Evolutionary conservation across 2,329 filamentous ascomycete species (phyloP).

Genomic region (Colletotrichum sp.): DNA sequence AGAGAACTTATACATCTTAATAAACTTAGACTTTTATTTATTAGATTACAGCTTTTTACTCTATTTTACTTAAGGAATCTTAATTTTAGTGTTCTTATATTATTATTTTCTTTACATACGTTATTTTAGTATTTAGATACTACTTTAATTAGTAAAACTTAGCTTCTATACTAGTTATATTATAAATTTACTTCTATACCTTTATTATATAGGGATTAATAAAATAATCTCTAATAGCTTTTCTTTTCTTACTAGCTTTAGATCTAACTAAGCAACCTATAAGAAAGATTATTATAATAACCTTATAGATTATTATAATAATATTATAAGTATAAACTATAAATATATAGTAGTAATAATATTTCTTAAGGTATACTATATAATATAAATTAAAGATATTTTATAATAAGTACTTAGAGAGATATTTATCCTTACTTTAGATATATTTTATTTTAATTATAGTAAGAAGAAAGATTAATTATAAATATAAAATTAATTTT

Average conservation of each 20-base stretch:
- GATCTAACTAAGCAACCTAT: not conserved
- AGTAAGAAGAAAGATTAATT: not conserved
- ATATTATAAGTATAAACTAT: not conserved
- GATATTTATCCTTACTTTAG: not conserved
- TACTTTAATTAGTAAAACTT: not conserved
- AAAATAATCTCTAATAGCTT: not conserved
- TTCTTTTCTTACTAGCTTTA: not conserved
- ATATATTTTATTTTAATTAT: not conserved
- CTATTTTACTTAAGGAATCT: not conserved
- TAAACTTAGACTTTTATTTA: no score
- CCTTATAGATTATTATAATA: no score
- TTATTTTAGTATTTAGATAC: not conserved
- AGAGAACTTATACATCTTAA: no score
- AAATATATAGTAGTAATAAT: not conserved
- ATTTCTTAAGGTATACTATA: not conserved
- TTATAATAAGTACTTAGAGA: not conserved
- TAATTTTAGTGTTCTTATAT: not conserved
- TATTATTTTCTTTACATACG: not conserved
- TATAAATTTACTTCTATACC: not conserved
- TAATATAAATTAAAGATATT: not conserved
- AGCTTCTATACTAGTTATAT: not conserved
- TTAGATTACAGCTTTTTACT: not conserved
- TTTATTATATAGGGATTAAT: not conserved
- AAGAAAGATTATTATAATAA: not conserved
- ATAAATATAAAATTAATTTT: not conserved